Conservation (phyloP, 2,329 filamentous ascomycete genomes). For the Pseudogymnoascus sp. region DNA sequence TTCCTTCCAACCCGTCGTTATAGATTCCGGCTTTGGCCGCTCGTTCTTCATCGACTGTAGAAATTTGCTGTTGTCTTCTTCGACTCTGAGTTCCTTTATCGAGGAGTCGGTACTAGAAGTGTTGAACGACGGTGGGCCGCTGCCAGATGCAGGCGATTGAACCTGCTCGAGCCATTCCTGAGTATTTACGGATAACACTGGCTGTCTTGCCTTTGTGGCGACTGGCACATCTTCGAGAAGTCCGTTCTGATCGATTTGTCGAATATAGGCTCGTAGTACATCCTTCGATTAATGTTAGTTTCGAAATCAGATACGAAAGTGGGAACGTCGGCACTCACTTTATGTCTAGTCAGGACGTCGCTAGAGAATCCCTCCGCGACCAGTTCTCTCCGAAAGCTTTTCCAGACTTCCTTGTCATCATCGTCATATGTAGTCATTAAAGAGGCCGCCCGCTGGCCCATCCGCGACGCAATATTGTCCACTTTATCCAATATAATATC, state of each 20-base stretch:
- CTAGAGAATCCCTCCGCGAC: slow-evolving; percentile 51
- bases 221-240: slow-evolving; percentile 41
- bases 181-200: slow-evolving; percentile 23
- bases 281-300: slow-evolving; percentile 37
- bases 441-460: slow-evolving; percentile 38
- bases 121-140: slow-evolving; percentile 19
- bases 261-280: slow-evolving; percentile 53
- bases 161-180: slow-evolving; percentile 22
- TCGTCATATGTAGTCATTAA: slow-evolving; percentile 32
- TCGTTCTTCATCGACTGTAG: slow-evolving; percentile 25
- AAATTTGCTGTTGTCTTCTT: slow-evolving; percentile 29
- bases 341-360: slow-evolving; percentile 48
- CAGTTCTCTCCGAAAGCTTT: slow-evolving; percentile 51
- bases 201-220: slow-evolving; percentile 24
- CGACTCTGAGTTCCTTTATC: slow-evolving; percentile 22
- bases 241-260: slow-evolving; percentile 49
- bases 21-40: slow-evolving; percentile 20
- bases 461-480: slow-evolving; percentile 46
- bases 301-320: slow-evolving; percentile 6
- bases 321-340: slow-evolving; percentile 37
- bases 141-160: slow-evolving; percentile 13
- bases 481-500: slow-evolving; percentile 55
- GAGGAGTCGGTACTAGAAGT: slow-evolving; percentile 16
- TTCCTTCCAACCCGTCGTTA: background rate
- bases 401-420: slow-evolving; percentile 49